A percentile compares a stretch with the other conserved stretches of the same genome.
phyloP scores from a whole-genome alignment of 441 rosid species.

The Eutrema salsugineum region DNA sequence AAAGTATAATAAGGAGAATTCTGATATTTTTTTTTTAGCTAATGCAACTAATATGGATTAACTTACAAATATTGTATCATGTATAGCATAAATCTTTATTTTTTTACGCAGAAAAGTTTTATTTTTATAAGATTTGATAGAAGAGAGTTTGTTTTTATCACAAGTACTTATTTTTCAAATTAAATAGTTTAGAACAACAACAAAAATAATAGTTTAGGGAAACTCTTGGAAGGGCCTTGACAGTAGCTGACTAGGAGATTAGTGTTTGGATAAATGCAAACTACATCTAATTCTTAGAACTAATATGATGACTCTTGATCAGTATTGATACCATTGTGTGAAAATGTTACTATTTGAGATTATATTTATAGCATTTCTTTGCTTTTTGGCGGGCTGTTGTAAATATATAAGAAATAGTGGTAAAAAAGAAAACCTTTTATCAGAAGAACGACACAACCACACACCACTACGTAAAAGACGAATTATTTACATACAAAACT shows the following conservation, averaged over 20 bases:
- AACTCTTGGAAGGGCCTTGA: neutral
- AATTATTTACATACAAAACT: constrained; percentile 29
- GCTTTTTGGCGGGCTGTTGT: neutral
- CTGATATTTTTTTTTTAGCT: neutral
- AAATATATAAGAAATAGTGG: neutral
- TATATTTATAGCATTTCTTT: neutral
- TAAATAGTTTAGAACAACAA: neutral
- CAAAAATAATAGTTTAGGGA: too few relatives aligned
- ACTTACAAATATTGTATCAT: neutral
- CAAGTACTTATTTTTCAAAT: too few relatives aligned
- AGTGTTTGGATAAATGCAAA: neutral
- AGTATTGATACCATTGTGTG: neutral
- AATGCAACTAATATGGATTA: neutral
- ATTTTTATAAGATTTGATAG: too few relatives aligned
- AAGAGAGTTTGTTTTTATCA: too few relatives aligned
- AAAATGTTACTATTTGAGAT: neutral
- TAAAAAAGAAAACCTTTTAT: neutral
- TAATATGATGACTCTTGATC: neutral
- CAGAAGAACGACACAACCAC: neutral
- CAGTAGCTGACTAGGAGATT: neutral
- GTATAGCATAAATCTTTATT: neutral
- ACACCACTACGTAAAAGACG: neutral
- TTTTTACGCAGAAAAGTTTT: too few relatives aligned
- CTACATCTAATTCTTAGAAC: neutral
- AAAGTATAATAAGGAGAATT: neutral